Conservation (phyloP, 1,284 basidiomycete genomes). For the Butyriboletus appendiculatus region DNA sequence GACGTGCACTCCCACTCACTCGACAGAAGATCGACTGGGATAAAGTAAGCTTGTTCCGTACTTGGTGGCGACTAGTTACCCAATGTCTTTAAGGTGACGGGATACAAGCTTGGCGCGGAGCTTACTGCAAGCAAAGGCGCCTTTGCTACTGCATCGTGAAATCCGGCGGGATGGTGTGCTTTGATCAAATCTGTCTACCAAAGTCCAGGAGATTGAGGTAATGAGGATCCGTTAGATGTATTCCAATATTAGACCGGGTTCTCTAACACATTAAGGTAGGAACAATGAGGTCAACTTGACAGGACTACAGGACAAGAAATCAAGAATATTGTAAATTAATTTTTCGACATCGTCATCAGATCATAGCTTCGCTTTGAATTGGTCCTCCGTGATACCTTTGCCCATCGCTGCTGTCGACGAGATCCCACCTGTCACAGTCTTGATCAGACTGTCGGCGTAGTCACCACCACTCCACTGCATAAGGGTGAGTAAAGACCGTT, state of each 20-base stretch:
- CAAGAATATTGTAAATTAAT: not conserved
- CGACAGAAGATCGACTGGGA: conserved; percentile 95
- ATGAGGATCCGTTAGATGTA: conserved; percentile 9
- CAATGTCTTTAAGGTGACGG: conserved; percentile 56
- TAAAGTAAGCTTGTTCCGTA: conserved; percentile 55
- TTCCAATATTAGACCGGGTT: not conserved
- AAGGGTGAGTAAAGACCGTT: conserved; percentile 17
- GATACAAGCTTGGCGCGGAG: conserved; percentile 87
- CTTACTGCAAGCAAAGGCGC: conserved; percentile 70
- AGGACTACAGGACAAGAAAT: conserved; percentile 1
- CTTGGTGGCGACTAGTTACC: not conserved
- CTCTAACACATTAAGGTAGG: not conserved
- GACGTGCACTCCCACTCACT: conserved; percentile 89
- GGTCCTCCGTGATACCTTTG: conserved; percentile 88
- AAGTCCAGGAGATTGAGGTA: not conserved
- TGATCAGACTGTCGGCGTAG: conserved; percentile 89
- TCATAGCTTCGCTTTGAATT: conserved; percentile 73
- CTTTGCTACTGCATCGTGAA: conserved; percentile 46
- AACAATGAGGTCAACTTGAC: not conserved
- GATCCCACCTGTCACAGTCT: conserved; percentile 93
- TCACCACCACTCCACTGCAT: conserved; percentile 91
- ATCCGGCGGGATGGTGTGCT: not conserved
- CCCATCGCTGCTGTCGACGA: conserved; percentile 98
- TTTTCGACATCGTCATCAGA: not conserved
- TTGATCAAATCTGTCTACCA: conserved; percentile 1